Conservation (phyloP, 2,329 filamentous ascomycete genomes). For the Epichloe coenophiala region DNA sequence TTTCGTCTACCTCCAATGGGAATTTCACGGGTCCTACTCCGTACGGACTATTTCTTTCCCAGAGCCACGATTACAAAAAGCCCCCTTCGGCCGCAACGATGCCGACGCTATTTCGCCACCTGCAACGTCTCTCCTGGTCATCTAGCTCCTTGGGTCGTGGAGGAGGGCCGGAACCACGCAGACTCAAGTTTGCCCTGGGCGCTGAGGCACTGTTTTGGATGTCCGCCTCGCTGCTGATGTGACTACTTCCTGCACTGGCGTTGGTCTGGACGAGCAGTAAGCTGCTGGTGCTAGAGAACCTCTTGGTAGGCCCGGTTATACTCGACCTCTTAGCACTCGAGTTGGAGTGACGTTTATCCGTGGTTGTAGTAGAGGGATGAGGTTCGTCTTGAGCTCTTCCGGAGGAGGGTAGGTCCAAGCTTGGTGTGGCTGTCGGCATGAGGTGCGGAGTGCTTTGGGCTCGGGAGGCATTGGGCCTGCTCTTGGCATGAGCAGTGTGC, state of each 20-base stretch:
- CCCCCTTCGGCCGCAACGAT: slow-evolving; percentile 40
- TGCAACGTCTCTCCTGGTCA: slow-evolving; percentile 32
- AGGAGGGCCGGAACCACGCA: slow-evolving; percentile 21
- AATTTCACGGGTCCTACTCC: too few relatives aligned
- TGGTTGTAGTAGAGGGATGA: slow-evolving; percentile 6
- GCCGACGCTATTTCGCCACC: slow-evolving; percentile 43
- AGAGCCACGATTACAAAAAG: slow-evolving; percentile 18
- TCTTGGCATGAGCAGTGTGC: slow-evolving; percentile 39
- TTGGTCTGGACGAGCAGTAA: slow-evolving; percentile 46
- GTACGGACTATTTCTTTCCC: neutral
- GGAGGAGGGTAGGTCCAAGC: slow-evolving; percentile 11
- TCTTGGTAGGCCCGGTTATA: slow-evolving; percentile 47
- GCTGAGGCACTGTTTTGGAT: slow-evolving; percentile 21
- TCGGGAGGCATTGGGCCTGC: slow-evolving; percentile 28
- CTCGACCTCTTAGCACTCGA: slow-evolving; percentile 44
- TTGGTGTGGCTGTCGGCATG: slow-evolving; percentile 14
- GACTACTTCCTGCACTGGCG: slow-evolving; percentile 33
- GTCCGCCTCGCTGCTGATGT: slow-evolving; percentile 33
- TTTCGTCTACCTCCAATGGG: too few relatives aligned
- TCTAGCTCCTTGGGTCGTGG: slow-evolving; percentile 22
- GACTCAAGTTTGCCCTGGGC: slow-evolving; percentile 26
- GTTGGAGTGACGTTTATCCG: slow-evolving; percentile 37
- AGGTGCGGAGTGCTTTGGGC: slow-evolving; percentile 36
- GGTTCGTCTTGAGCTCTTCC: slow-evolving; percentile 14
- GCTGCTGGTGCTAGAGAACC: slow-evolving; percentile 47